phyloP scores from a whole-genome alignment of 805 yeast species.

The Cyberlindnera galapagoensis region DNA sequence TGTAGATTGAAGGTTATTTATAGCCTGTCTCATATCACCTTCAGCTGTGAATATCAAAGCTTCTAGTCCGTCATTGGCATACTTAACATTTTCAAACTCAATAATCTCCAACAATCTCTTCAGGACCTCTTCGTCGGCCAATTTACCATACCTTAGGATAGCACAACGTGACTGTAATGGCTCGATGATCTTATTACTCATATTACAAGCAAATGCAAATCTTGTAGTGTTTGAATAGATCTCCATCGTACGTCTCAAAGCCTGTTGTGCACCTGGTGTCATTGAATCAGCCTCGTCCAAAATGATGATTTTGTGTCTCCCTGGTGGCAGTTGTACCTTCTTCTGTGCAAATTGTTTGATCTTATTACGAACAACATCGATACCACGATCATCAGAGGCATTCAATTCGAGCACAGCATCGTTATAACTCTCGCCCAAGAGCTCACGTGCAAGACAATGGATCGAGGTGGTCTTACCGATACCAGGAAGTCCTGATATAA shows the following conservation, averaged over 20 bases:
- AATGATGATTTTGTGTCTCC: conserved; percentile 87
- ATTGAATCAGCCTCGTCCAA: conserved; percentile 94
- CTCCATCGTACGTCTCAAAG: conserved; percentile 91
- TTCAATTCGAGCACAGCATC: conserved; percentile 90
- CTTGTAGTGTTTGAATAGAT: conserved; percentile 91
- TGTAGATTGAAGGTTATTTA: conserved; percentile 89
- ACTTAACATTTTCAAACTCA: conserved; percentile 63
- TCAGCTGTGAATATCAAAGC: conserved; percentile 94
- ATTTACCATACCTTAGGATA: conserved; percentile 73
- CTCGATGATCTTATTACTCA: conserved; percentile 88
- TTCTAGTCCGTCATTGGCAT: conserved; percentile 83
- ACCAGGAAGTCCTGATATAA: conserved; percentile 94
- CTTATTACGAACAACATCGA: conserved; percentile 89
- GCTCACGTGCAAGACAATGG: conserved; percentile 79
- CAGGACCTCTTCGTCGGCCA: conserved; percentile 81
- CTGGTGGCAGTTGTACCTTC: conserved; percentile 79
- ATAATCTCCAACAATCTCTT: conserved; percentile 67
- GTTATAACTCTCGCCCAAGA: conserved; percentile 63
- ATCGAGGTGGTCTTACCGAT: conserved; percentile 96
- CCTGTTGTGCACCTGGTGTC: conserved; percentile 97
- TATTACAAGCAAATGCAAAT: conserved; percentile 98
- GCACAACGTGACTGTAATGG: conserved; percentile 97
- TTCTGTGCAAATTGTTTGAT: conserved; percentile 96
- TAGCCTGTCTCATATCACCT: conserved; percentile 98
- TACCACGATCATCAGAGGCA: conserved; percentile 97